Percentiles rank a stretch among this genome's conserved stretches.
phyloP scores from a whole-genome alignment of 306 rosid species.

The Pyrus communis region DNA sequence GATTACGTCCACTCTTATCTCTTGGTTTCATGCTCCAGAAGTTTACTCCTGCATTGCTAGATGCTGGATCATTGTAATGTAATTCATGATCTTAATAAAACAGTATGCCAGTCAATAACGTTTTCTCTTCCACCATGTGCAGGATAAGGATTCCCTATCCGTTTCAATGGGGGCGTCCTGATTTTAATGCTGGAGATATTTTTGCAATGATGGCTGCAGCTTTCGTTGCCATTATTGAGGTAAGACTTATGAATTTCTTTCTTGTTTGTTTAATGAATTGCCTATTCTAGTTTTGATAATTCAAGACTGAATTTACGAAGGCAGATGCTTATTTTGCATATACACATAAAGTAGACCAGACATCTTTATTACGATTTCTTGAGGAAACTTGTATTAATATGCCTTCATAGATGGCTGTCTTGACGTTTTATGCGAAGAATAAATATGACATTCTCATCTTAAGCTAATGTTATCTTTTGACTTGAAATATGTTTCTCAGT shows the following conservation, averaged over 20 bases:
- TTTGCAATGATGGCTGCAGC: conserved; percentile 69
- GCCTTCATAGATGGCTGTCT: neutral
- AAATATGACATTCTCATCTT: neutral
- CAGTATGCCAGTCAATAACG: neutral
- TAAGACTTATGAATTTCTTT: conserved; percentile 6
- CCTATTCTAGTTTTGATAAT: neutral
- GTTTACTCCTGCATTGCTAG: neutral
- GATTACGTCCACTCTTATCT: neutral
- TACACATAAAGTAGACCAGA: neutral
- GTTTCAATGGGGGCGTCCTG: conserved; percentile 82
- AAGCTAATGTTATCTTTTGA: neutral
- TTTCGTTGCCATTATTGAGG: conserved; percentile 78
- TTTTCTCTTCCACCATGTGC: conserved; percentile 16
- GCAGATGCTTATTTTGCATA: neutral
- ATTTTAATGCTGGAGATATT: conserved; percentile 63
- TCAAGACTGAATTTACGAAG: neutral
- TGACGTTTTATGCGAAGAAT: neutral
- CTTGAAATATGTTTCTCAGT: neutral
- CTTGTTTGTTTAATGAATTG: neutral
- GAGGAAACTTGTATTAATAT: neutral
- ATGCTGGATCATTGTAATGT: neutral
- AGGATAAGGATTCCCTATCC: conserved; percentile 95
- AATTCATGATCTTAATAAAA: neutral
- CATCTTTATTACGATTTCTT: neutral
- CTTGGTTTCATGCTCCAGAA: neutral